Conservation (phyloP, 2,329 filamentous ascomycete species). For the Aspergillus tanneri region DNA sequence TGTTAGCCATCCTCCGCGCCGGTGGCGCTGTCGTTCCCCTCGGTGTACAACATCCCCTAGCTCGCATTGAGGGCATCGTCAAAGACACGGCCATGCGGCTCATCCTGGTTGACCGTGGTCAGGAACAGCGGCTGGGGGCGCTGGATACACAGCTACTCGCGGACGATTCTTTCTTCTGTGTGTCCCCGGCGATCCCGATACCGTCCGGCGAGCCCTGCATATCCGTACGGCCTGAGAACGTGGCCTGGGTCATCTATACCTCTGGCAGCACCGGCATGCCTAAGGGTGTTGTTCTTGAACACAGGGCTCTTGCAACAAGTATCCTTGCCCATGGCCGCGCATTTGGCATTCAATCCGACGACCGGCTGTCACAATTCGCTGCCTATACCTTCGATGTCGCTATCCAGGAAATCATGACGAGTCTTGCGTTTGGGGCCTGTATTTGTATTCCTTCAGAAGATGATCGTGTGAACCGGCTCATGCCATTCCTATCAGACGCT, state of each 20-base stretch:
- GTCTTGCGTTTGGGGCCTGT: neutral
- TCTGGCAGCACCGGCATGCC: neutral
- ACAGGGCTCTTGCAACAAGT: neutral
- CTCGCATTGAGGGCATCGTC: no score
- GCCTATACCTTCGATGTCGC: neutral
- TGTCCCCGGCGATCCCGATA: no score
- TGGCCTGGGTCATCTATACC: neutral
- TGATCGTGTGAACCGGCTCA: neutral
- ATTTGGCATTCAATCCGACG: neutral
- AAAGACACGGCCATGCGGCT: no score
- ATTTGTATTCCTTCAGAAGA: neutral
- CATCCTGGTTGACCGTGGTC: no score
- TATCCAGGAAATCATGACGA: neutral
- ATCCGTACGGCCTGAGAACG: no score
- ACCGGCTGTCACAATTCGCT: neutral
- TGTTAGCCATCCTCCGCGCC: neutral
- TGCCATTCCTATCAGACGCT: no score
- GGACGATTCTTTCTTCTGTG: no score
- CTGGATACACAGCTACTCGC: no score
- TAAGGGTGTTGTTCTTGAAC: neutral
- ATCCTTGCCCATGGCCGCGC: neutral
- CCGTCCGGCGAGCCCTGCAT: no score
- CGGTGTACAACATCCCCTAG: no score
- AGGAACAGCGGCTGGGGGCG: no score
- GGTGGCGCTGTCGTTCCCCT: neutral